phyloP scores from a whole-genome alignment of 441 rosid species.

The Isatis lusitanica region DNA sequence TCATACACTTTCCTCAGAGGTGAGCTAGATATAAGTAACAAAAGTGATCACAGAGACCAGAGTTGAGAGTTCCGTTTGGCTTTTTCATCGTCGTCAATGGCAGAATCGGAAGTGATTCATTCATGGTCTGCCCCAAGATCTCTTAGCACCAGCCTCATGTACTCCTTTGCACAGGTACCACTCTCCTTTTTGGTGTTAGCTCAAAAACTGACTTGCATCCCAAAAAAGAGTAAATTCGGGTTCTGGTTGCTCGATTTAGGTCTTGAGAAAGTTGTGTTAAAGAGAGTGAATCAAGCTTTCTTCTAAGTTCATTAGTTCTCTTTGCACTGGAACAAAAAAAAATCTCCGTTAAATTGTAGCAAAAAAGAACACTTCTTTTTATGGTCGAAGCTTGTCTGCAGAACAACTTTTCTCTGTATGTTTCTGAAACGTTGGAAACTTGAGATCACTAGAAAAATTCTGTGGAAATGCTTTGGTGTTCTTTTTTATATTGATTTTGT shows the following conservation, averaged over 20 bases:
- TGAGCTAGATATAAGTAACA: neutral
- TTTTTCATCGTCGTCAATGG: conserved; percentile 26
- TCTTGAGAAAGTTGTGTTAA: neutral
- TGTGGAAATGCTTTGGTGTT: neutral
- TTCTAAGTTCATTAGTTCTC: no score
- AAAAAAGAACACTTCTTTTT: no score
- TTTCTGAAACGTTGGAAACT: no score
- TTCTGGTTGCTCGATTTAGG: neutral
- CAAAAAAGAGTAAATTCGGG: neutral
- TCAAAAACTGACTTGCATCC: neutral
- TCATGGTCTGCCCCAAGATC: conserved; percentile 93
- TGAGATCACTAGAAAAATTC: no score
- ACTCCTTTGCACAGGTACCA: conserved; percentile 80
- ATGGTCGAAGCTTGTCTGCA: no score
- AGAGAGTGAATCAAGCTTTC: neutral
- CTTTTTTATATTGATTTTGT: neutral
- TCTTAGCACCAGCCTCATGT: conserved; percentile 82
- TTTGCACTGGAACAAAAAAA: no score
- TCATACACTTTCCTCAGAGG: neutral
- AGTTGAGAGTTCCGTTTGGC: conserved; percentile 7
- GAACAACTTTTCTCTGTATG: no score
- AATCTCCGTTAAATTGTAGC: no score
- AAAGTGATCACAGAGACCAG: conserved; percentile 17
- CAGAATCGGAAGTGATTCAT: conserved; percentile 58
- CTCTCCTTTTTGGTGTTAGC: neutral